Evolutionary conservation across 352 stramenopile genomes (phyloP), one percentile per base, ranked within the genome.

Genomic region (Phytophthora ramorum): DNA sequence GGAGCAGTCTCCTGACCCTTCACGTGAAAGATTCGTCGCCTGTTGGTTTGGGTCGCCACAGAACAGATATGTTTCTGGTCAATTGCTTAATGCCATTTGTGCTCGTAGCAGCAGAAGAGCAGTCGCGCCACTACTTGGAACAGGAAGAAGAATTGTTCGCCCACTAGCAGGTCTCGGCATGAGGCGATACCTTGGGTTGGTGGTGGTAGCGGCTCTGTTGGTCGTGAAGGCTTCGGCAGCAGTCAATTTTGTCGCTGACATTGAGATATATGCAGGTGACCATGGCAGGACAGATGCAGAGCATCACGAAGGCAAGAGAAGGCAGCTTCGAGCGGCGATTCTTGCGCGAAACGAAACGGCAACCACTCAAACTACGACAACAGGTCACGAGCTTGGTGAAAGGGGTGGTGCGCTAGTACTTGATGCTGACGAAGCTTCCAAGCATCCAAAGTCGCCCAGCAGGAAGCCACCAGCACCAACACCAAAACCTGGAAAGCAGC

Each of bases 1-100:
- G 43, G 57, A 65, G 46, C 34, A 50, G 44, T 69, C 60, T 63
- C 44, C 40, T 63, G 60, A 62, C 60, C 54, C 52, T 69, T 69
- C 60, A 69, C 28, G 13, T 28, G 16, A 8, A 68, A 52, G 60
- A 68, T 63, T 53, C 13, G 32, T 56, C 51, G 60, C 49, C 60
- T 55, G 60, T 68, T 63, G 50, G 59, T 47, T 50, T 20, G 43
- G 20, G 32, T 53, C 17, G 17, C 34, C 22, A 6, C 17, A 19
- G 35, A 32, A 9, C 19, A 32, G 28, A 13, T 49, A 34, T 24
- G 14, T 6, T 17, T 41, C 13, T 3, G 35, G 35, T 17, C 35
- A 13, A 17, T 16, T 22, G 41, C 19, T 46, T 4, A 13, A n/a
- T 47, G 17, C 8, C 41, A 47, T 26, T 46, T 46, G 40, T 26